A percentile compares a stretch with the other conserved stretches of the same genome.
phyloP scores from a whole-genome alignment of 495 filamentous ascomycete species.

The Aspergillus mulundensis region DNA sequence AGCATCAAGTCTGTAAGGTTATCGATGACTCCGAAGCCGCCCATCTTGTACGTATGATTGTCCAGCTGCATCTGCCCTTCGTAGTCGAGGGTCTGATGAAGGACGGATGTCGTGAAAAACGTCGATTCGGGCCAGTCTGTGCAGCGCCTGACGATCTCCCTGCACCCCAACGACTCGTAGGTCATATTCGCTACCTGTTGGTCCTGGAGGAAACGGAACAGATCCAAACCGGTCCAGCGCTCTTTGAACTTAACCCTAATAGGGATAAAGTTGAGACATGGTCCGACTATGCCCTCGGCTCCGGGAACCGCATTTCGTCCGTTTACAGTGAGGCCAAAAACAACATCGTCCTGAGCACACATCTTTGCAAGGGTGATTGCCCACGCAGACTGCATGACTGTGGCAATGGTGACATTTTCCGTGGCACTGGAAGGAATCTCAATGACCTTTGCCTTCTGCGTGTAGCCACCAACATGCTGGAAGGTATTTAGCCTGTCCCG shows the following conservation, averaged over 20 bases:
- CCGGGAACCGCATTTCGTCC: conserved; percentile 55
- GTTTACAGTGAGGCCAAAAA: conserved; percentile 53
- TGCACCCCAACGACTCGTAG: conserved; percentile 55
- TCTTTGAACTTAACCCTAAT: conserved; percentile 50
- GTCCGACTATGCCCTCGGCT: conserved; percentile 51
- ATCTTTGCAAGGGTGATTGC: conserved; percentile 50
- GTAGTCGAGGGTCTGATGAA: conserved; percentile 46
- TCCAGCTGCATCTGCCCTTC: conserved; percentile 42
- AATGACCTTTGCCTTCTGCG: conserved; percentile 36
- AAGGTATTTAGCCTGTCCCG: conserved; percentile 35
- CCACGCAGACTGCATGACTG: conserved; percentile 56
- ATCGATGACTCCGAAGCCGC: conserved; percentile 46
- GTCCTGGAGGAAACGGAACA: conserved; percentile 53
- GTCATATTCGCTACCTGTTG: conserved; percentile 57
- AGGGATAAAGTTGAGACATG: conserved; percentile 58
- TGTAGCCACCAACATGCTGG: conserved; percentile 35
- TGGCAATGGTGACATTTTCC: conserved; percentile 51
- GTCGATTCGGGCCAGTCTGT: conserved; percentile 55
- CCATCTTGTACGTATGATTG: conserved; percentile 45
- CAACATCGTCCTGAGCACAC: conserved; percentile 46
- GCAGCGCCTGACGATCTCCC: conserved; percentile 56
- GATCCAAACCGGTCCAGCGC: conserved; percentile 46
- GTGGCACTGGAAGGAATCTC: conserved; percentile 36
- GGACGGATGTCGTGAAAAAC: conserved; percentile 45
- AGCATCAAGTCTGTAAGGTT: conserved; percentile 49